Evolutionary conservation across 345 rosid genomes (phyloP).

Genomic region (Rubroshorea leprosula): DNA sequence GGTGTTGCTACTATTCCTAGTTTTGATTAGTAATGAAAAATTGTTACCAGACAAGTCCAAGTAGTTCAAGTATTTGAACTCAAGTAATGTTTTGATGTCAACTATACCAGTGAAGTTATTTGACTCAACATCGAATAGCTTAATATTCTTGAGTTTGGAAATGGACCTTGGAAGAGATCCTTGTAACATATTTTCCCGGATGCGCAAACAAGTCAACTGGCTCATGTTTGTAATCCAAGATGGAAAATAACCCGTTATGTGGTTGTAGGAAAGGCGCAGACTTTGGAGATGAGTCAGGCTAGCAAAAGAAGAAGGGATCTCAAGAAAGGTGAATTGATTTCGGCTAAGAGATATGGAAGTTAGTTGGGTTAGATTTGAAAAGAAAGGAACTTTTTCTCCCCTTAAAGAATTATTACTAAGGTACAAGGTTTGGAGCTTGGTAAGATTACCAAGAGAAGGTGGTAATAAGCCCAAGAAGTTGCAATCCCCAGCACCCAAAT

Average conservation of each 20-base stretch:
- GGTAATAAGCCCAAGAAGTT: conserved; percentile 4
- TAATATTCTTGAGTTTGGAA: conserved; percentile 4
- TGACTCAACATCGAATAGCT: neutral
- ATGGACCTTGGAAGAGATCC: too few relatives aligned
- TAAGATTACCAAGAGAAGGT: conserved; percentile 2
- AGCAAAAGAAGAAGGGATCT: too few relatives aligned
- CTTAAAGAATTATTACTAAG: neutral
- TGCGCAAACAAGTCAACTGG: too few relatives aligned
- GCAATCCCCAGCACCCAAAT: neutral
- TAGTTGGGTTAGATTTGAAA: neutral
- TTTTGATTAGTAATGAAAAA: conserved; percentile 1
- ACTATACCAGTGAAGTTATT: conserved; percentile 18
- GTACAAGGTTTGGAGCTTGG: neutral
- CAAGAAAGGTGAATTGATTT: too few relatives aligned
- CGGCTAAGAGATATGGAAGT: too few relatives aligned
- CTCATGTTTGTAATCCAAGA: too few relatives aligned
- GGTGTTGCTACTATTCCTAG: neutral
- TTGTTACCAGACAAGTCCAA: conserved; percentile 9
- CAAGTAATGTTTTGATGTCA: neutral
- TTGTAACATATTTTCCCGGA: too few relatives aligned
- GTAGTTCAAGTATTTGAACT: neutral
- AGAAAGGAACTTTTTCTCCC: conserved; percentile 8
- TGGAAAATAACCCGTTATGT: conserved; percentile 21
- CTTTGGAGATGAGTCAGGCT: too few relatives aligned
- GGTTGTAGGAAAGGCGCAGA: neutral